Conservation (phyloP, 2,329 filamentous ascomycete genomes). For the Diatrype stigma region DNA sequence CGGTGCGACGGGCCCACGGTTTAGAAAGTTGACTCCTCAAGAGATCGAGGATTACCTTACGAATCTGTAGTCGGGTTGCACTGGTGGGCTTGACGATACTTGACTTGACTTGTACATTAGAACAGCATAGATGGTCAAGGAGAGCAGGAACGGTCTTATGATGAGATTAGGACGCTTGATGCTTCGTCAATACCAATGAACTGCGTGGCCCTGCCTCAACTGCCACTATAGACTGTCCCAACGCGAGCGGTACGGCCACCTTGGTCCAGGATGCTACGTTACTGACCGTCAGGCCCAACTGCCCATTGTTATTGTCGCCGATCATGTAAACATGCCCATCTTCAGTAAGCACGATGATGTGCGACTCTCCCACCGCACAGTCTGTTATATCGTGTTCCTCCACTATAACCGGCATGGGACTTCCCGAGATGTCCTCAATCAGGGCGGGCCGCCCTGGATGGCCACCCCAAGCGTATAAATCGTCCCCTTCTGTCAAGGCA, state of each 20-base stretch:
- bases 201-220: conserved; percentile 46
- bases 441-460: conserved; percentile 32
- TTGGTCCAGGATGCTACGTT: conserved; percentile 31
- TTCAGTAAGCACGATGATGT: conserved; percentile 52
- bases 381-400: conserved; percentile 51
- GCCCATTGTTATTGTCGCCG: conserved; percentile 55
- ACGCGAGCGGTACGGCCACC: conserved; percentile 24
- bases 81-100: conserved; percentile 17
- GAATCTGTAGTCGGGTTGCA: conserved; percentile 67
- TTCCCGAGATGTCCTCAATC: conserved; percentile 22
- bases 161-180: conserved; percentile 16
- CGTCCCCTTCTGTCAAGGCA: conserved; percentile 53
- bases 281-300: conserved; percentile 45
- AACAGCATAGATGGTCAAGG: conserved; percentile 39
- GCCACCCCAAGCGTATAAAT: conserved; percentile 61
- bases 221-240: conserved; percentile 28
- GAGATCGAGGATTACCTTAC: conserved; percentile 99
- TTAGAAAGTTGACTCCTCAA: conserved; percentile 92
- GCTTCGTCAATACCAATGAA: conserved; percentile 44
- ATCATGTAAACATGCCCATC: conserved; percentile 49
- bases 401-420: conserved; percentile 42
- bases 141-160: conserved; percentile 17
- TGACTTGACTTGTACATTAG: conserved; percentile 43
- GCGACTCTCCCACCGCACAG: conserved; percentile 53
- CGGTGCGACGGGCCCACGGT: conserved; percentile 77